phyloP scores from a whole-genome alignment of 2,329 filamentous ascomycete genomes.

The Aspergillus pseudoterreus region DNA sequence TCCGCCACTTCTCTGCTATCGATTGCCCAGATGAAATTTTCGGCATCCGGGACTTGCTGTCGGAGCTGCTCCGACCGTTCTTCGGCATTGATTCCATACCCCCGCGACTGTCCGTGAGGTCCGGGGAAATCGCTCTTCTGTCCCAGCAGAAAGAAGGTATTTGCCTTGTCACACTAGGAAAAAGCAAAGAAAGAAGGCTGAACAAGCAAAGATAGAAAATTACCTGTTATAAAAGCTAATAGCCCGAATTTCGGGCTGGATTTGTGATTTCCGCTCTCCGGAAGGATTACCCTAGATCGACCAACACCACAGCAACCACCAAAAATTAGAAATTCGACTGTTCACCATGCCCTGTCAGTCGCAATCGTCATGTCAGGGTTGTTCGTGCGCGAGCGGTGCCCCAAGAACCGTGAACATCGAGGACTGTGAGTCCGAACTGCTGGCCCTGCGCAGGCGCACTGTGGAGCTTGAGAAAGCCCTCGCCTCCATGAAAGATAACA shows the following conservation, averaged over 20 bases:
- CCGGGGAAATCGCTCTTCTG: too few species aligned
- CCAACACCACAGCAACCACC: not conserved
- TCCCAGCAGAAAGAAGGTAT: not conserved
- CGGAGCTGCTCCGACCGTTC: conserved; percentile 11
- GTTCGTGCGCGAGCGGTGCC: conserved; percentile 25
- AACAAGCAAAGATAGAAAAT: not conserved
- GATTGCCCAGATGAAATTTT: not conserved
- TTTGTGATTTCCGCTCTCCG: not conserved
- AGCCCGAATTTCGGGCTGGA: too few species aligned
- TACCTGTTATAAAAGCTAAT: too few species aligned
- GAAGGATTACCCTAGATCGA: not conserved
- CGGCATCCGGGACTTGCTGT: not conserved
- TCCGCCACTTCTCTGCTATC: not conserved
- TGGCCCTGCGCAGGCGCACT: conserved; percentile 35
- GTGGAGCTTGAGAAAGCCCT: conserved; percentile 34
- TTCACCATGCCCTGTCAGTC: conserved; percentile 14
- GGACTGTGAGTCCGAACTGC: conserved; percentile 39
- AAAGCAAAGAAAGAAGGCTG: not conserved
- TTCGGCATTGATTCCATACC: conserved; percentile 5
- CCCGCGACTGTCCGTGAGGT: not conserved
- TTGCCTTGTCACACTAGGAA: not conserved
- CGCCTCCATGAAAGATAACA: conserved; percentile 23
- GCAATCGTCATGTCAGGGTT: conserved; percentile 30
- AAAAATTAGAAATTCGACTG: not conserved
- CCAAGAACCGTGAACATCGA: conserved; percentile 32